Evolutionary conservation across 768 basidiomycete species (phyloP), one percentile per base, ranked within the genome.

Genomic region (Rhodotorula sphaerocarpa): DNA sequence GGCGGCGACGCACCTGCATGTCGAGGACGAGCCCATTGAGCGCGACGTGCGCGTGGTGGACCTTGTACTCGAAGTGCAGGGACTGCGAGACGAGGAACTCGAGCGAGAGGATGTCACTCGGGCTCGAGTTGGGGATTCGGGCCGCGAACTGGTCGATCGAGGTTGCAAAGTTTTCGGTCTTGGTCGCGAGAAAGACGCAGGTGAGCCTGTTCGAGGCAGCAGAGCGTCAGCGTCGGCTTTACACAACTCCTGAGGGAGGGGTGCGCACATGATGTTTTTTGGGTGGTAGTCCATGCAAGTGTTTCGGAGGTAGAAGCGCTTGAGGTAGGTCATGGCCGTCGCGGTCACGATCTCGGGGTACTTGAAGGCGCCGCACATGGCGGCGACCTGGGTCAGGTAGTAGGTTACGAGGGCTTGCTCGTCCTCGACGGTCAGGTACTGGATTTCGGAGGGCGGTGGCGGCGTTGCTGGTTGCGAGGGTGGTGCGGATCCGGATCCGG

Each of bases 281-380:
- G 95, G 95, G 77, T 97, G 95, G 86, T 90, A 96, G 74, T 97
- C 95, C 91, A 97, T 96, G 56, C 91, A 90, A 3, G 92, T 97
- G 73, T 97, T 97, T 77, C 87, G 87, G 58, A 97, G 81, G 74
- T 97, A 99, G 76, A 99, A 99, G 7, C 95, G 82, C 75, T 97
- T 97, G 70, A 99, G 78, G 75, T 95, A 99, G 59, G 82, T 84
- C 60, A 88, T 81, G 0, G 91, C 90, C 6, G 93, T 96, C 0
- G 90, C 88, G 75, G 92, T 88, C 11, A 97, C 90, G 72, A 90
- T 85, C 70, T 93, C 89, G 0, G 89, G 86, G 73, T 93, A 88
- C 50, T 84, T 83, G 72, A 95, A 92, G 67, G 84, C 83, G 1
- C 82, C 63, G 73, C 88, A 93, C 48, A 95, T 79, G 70, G 86